Base-by-base conservation (phyloP, 2,329 filamentous ascomycete species). In the Diaporthe vexans region DNA sequence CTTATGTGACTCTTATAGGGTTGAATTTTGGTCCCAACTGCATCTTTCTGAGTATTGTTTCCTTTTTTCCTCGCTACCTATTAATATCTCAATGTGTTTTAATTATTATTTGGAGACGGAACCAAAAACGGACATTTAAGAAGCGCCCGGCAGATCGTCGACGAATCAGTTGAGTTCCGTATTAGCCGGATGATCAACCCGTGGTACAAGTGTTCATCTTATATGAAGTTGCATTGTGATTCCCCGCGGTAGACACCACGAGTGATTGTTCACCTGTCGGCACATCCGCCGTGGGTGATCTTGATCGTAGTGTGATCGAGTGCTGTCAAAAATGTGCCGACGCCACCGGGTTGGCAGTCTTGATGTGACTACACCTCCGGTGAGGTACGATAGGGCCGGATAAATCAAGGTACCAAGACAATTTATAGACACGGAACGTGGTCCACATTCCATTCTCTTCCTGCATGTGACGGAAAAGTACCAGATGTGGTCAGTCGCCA, bases 181-280 rank as follows among this genome's bases (percentile, higher is more conserved):
- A 68, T 68, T 68, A 68, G 63, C 63, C 63, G 63, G 63, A 37
- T 54, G 46, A 54, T 52, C 33, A 68, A 40, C 33, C 63, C 63
- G 48, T 68, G 17, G n/a, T 29, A 52, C 46, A n/a, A 37, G 63
- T 40, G 13, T 54, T 54, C 63, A 54, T 13, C 6, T 40, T 52
- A 37, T 52, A 68, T 68, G 33, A 24, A 46, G 63, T 54, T 11
- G 63, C 33, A 52, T 37, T 26, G 33, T 29, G 35, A 40, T 54
- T 68, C 29, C 33, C 63, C 63, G 48, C 63, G 37, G 46, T 54
- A 54, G 13, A 26, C 26, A 52, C 51, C 35, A 52, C 13, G 48
- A 54, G 33, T 40, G 63, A 2, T 7, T 40, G 46, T 40, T 68
- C 33, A 40, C 48, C 33, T 68, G n/a, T 68, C 63, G 63, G 63